A percentile compares a stretch with the other conserved stretches of the same genome.
Conservation (phyloP, 164 flowering plant genomes). For the Protea cynaroides region DNA sequence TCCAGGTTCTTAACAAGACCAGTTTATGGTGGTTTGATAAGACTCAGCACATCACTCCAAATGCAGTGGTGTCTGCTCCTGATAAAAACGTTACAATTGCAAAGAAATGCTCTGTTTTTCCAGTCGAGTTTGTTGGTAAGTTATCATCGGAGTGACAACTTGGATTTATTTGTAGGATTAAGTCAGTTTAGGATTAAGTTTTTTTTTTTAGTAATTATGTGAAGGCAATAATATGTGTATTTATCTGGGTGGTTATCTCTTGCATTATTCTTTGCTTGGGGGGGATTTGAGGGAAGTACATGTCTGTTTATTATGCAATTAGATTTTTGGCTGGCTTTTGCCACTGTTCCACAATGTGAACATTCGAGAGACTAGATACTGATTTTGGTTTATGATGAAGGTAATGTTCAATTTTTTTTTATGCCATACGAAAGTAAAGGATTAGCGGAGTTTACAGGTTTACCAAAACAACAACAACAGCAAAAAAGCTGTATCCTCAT, state of each 20-base stretch:
- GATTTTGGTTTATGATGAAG: not conserved
- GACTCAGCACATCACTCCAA: slow-evolving; percentile 67
- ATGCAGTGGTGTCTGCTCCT: slow-evolving; percentile 73
- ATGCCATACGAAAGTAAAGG: too few species aligned
- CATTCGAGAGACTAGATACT: not conserved
- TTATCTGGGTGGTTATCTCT: not conserved
- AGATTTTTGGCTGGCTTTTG: not conserved
- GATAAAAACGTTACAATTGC: slow-evolving; percentile 93
- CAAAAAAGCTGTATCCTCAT: too few species aligned
- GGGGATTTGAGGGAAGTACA: not conserved
- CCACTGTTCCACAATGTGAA: too few species aligned
- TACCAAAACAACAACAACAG: too few species aligned
- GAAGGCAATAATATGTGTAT: too few species aligned
- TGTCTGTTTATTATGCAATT: too few species aligned
- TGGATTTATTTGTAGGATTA: too few species aligned
- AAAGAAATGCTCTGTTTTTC: slow-evolving; percentile 87
- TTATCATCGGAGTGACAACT: not conserved
- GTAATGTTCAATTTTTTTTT: not conserved
- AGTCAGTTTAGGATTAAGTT: too few species aligned
- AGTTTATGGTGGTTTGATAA: slow-evolving; percentile 95
- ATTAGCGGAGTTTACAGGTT: not conserved
- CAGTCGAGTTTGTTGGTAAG: slow-evolving; percentile 98
- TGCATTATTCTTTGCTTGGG: not conserved
- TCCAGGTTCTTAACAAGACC: slow-evolving; percentile 89
- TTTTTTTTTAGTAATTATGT: too few species aligned